Evolutionary conservation across 805 yeast genomes (phyloP).

Genomic region (Tetrapisispora nanseiensis): DNA sequence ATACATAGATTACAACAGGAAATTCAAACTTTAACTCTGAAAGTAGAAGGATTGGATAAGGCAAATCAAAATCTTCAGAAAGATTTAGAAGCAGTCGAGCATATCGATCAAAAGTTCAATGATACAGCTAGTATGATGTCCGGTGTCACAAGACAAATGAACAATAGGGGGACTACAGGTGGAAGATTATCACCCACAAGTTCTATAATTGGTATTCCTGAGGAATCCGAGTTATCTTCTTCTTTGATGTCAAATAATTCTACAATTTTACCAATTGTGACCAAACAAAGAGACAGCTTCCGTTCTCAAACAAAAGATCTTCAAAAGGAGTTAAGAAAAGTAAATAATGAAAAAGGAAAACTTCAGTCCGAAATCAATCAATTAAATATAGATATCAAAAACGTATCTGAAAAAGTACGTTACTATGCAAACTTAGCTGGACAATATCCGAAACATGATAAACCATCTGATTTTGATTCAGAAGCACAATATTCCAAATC

Average conservation of each 20-base stretch:
- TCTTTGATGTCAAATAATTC: slow-evolving; percentile 31
- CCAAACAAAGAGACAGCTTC: slow-evolving; percentile 92
- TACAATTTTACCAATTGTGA: slow-evolving; percentile 65
- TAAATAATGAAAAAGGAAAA: slow-evolving; percentile 42
- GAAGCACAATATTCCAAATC: slow-evolving; percentile 52
- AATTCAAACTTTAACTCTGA: slow-evolving; percentile 28
- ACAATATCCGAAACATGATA: neutral
- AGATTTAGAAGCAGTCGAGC: slow-evolving; percentile 57
- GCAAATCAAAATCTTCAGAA: slow-evolving; percentile 59
- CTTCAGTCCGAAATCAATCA: slow-evolving; percentile 53
- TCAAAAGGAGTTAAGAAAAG: slow-evolving; percentile 68
- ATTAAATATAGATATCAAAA: slow-evolving; percentile 65
- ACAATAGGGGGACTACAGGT: slow-evolving; percentile 21
- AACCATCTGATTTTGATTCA: slow-evolving; percentile 30
- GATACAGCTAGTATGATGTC: slow-evolving; percentile 61
- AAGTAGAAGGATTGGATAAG: slow-evolving; percentile 34
- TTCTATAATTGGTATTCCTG: slow-evolving; percentile 40
- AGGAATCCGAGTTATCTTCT: slow-evolving; percentile 21
- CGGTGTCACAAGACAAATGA: slow-evolving; percentile 37
- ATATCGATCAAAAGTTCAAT: slow-evolving; percentile 29
- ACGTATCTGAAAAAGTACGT: slow-evolving; percentile 68
- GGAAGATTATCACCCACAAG: slow-evolving; percentile 43
- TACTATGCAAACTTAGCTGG: slow-evolving; percentile 46
- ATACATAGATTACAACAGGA: slow-evolving; percentile 34
- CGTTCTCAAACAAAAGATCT: slow-evolving; percentile 72